A percentile compares a stretch with the other conserved stretches of the same genome.
Evolutionary conservation across 371 early-diverging fungal species (phyloP).

Genomic region (Mortierella sp.): DNA sequence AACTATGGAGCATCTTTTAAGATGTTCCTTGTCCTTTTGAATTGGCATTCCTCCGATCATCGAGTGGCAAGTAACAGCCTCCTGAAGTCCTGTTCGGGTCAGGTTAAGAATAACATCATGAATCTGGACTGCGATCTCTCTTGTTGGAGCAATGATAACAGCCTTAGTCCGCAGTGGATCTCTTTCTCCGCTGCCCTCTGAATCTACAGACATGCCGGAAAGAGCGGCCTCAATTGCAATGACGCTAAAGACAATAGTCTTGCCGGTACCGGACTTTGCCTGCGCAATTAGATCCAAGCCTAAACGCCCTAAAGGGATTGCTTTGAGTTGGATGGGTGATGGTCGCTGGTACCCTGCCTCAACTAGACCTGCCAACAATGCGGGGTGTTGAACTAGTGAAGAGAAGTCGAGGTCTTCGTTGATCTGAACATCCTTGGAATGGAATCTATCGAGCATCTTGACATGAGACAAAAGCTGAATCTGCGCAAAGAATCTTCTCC

Average conservation of each 20-base stretch:
- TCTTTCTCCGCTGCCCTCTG: neutral
- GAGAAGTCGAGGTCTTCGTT: slow-evolving; percentile 72
- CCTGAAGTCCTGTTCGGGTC: slow-evolving; percentile 62
- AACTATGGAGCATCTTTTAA: slow-evolving; percentile 80
- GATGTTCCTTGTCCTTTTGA: slow-evolving; percentile 73
- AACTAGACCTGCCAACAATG: slow-evolving; percentile 65
- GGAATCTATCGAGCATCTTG: slow-evolving; percentile 52
- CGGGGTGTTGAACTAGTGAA: slow-evolving; percentile 63
- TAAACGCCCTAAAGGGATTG: slow-evolving; percentile 84
- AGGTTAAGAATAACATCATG: slow-evolving; percentile 81
- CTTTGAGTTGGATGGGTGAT: slow-evolving; percentile 91
- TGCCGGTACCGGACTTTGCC: slow-evolving; percentile 97
- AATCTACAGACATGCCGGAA: slow-evolving; percentile 18
- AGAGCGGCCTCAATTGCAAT: slow-evolving; percentile 85
- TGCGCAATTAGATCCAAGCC: slow-evolving; percentile 92
- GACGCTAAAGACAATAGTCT: slow-evolving; percentile 96
- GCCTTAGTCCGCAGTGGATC: slow-evolving; percentile 65
- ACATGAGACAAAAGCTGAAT: slow-evolving; percentile 5
- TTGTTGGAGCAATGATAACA: slow-evolving; percentile 91
- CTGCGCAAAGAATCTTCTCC: neutral
- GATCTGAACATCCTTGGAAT: slow-evolving; percentile 69
- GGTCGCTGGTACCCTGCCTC: slow-evolving; percentile 74
- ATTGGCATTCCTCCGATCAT: slow-evolving; percentile 91
- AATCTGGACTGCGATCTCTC: slow-evolving; percentile 95
- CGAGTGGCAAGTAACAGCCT: slow-evolving; percentile 74